Evolutionary conservation across 2,329 filamentous ascomycete species (phyloP), one percentile per base, ranked within the genome.

Genomic region (Hymenoscyphus occultus): DNA sequence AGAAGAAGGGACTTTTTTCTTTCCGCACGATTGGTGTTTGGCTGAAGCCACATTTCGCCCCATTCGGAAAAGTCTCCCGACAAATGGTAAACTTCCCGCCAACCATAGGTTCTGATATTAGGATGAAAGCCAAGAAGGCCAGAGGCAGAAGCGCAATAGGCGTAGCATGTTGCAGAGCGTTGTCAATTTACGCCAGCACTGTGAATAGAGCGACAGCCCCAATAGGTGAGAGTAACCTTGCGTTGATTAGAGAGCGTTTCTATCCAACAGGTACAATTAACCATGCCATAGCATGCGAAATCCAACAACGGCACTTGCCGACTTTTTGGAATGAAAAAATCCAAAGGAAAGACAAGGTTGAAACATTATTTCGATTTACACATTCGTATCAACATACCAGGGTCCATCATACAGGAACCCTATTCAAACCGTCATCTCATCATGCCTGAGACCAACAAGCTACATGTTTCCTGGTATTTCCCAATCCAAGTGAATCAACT

Each of bases 51-150:
- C 19, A 19, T 22, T 19, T 19, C 45, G 19, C n/a, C 22, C 12
- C 12, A 10, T 51, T 12, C 45, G 45, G 45, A 16, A 51, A 22
- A 5, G 28, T n/a, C 45, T 51, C 45, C 45, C 45, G 45, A 51
- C 45, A 51, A 51, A 51, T 51, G 45, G 45, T 51, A 22, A 51
- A 51, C 45, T 51, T 10, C 45, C 22, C 45, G 22, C 45, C 45
- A 51, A 51, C 45, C 45, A 48, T 10, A 16, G n/a, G 40, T n/a
- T 45, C 40, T 6, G n/a, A 45, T 45, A 45, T 45, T 45, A 45
- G 14, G 3, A 45, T 16, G n/a, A n/a, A 16, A 45, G 14, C 5
- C 40, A 45, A 45, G 40, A 45, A 14, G 14, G 5, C 14, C 14
- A n/a, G 40, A 45, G 4, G n/a, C 40, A 45, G n/a, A 35, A 35